Evolutionary conservation across 2,329 filamentous ascomycete species (phyloP).

Genomic region (Didymella glomerata): DNA sequence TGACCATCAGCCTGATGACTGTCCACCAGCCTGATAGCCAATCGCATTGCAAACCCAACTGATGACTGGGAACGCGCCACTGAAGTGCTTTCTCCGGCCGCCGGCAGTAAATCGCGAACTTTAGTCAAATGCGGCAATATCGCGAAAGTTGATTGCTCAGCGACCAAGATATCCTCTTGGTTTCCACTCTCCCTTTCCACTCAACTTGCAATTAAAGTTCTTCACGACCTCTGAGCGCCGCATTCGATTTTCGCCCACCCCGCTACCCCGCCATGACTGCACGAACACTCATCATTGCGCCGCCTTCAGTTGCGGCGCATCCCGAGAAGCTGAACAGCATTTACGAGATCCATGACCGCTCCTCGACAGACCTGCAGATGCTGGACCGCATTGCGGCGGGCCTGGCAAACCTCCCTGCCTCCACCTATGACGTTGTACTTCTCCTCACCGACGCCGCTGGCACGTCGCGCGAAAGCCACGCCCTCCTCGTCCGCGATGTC

Average conservation of each 20-base stretch:
- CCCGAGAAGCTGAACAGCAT: slow-evolving; percentile 77
- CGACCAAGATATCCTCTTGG: slow-evolving; percentile 7
- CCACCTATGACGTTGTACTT: slow-evolving; percentile 84
- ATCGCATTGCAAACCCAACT: slow-evolving; percentile 1
- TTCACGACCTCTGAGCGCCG: background rate
- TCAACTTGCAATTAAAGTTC: slow-evolving; percentile 9
- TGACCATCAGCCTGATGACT: slow-evolving; percentile 11
- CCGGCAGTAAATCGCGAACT: slow-evolving; percentile 20
- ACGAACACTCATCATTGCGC: slow-evolving; percentile 84
- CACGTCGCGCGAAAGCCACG: slow-evolving; percentile 66
- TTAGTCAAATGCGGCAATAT: slow-evolving; percentile 21
- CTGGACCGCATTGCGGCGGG: slow-evolving; percentile 89
- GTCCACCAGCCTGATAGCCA: slow-evolving; percentile 9
- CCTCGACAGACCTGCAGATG: slow-evolving; percentile 91
- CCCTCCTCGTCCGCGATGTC: slow-evolving; percentile 72
- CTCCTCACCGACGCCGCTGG: slow-evolving; percentile 82
- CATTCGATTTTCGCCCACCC: slow-evolving; percentile 16
- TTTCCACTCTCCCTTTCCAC: slow-evolving; percentile 3
- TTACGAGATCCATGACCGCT: slow-evolving; percentile 76
- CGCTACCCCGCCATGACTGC: slow-evolving; percentile 44
- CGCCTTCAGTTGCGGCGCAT: slow-evolving; percentile 87
- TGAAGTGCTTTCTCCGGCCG: slow-evolving; percentile 22
- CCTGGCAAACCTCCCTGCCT: slow-evolving; percentile 76
- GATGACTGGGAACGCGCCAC: slow-evolving; percentile 20
- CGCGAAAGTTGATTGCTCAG: slow-evolving; percentile 23